phyloP scores from a whole-genome alignment of 164 flowering plant species.

The Brasenia schreberi region DNA sequence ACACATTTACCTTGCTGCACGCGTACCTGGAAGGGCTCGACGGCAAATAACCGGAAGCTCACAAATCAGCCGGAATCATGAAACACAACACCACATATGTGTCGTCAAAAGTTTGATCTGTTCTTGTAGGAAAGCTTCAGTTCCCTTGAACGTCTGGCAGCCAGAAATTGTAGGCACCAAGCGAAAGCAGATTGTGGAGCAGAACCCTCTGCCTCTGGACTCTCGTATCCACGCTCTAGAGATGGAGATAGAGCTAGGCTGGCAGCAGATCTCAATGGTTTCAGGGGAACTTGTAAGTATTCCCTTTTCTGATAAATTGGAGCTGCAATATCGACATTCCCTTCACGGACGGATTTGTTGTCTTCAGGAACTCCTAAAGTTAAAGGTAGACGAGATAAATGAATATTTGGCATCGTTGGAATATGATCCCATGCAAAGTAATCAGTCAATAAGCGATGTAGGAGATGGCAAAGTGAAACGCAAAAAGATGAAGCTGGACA shows the following conservation, averaged over 20 bases:
- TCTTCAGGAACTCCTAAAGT: slow-evolving; percentile 37
- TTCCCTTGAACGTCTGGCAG: slow-evolving; percentile 93
- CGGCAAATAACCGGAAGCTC: too few relatives aligned
- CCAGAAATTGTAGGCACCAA: slow-evolving; percentile 58
- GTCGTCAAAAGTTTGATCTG: background rate
- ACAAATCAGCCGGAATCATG: too few relatives aligned
- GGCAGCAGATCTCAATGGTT: slow-evolving; percentile 32
- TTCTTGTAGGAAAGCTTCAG: slow-evolving; percentile 57
- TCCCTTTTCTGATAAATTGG: background rate
- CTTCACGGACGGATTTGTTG: slow-evolving; percentile 1
- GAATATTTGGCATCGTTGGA: slow-evolving; percentile 37
- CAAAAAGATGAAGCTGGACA: slow-evolving; percentile 30
- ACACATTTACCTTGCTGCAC: too few relatives aligned
- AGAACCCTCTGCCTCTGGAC: slow-evolving; percentile 48
- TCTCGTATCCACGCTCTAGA: slow-evolving; percentile 41
- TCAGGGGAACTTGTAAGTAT: slow-evolving; percentile 47
- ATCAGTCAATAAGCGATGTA: slow-evolving; percentile 6
- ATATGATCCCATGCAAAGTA: slow-evolving; percentile 59
- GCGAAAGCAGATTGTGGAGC: slow-evolving; percentile 66
- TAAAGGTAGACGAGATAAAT: slow-evolving; percentile 39
- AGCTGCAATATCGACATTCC: background rate
- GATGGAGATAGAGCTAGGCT: slow-evolving; percentile 76
- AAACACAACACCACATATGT: too few relatives aligned
- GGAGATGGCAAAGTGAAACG: slow-evolving; percentile 11
- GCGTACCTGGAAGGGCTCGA: too few relatives aligned